Evolutionary conservation across 2,329 filamentous ascomycete genomes (phyloP).

Genomic region (Neopestalotiopsis clavispora): DNA sequence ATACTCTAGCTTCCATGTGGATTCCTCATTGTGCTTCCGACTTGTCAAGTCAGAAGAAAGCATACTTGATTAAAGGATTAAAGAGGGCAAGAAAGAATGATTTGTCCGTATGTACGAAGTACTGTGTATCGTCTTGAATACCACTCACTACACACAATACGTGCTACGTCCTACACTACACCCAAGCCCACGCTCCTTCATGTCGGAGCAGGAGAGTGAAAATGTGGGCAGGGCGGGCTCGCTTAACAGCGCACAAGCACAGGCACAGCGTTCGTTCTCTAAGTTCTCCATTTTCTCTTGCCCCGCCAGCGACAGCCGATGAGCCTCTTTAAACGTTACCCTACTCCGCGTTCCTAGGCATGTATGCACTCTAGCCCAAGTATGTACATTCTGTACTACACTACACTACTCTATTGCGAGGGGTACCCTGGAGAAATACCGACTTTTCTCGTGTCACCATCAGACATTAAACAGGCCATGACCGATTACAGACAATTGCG

Average conservation of each 20-base stretch:
- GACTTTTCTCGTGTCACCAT: background rate
- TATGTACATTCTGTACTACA: background rate
- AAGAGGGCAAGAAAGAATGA: background rate
- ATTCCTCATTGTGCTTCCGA: background rate
- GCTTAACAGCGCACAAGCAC: background rate
- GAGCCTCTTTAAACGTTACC: constrained; percentile 3
- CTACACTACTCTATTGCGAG: background rate
- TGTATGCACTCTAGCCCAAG: no score
- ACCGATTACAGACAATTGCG: background rate
- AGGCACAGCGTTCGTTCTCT: no score
- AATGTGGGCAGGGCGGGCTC: background rate
- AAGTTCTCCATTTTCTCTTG: background rate
- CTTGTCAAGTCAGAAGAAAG: background rate
- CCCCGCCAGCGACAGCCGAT: constrained; percentile 1
- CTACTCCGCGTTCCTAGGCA: background rate
- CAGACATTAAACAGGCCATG: background rate
- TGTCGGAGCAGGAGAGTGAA: background rate
- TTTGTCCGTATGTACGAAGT: background rate
- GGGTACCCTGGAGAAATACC: background rate
- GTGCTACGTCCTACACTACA: no score
- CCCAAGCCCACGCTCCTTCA: no score
- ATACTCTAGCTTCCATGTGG: background rate
- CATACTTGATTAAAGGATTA: background rate
- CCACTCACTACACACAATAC: no score
- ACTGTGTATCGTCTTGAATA: background rate